These are phyloP conservation scores for Nannochloris sp. DNA, from an alignment of 139 green algal genomes.

Conservation along the genomic window DNA sequence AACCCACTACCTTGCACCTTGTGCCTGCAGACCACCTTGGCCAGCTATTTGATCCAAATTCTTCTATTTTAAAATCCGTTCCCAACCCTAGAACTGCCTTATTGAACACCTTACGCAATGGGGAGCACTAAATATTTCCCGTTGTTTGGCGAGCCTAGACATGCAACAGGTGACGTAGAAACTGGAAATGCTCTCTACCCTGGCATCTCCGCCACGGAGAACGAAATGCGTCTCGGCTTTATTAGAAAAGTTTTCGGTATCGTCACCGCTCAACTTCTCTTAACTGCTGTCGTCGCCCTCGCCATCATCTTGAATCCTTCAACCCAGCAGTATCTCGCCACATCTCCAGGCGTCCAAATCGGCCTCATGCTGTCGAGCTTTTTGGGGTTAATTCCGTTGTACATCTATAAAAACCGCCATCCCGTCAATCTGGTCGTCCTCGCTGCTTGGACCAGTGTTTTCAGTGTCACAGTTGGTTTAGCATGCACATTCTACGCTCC, in stretches of 20 bases:
- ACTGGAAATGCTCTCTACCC: conserved; percentile 24
- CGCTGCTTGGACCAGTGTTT: conserved; percentile 21
- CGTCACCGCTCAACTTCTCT: conserved; percentile 36
- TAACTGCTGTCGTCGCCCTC: conserved; percentile 32
- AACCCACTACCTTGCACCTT: background rate
- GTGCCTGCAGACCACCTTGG: background rate
- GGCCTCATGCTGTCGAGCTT: conserved; percentile 6
- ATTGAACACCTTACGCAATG: too few species aligned
- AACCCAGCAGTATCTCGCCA: conserved; percentile 22
- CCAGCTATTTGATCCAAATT: background rate
- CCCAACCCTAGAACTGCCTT: background rate
- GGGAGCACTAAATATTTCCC: background rate
- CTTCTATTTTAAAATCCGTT: background rate
- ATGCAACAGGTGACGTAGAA: conserved; percentile 8
- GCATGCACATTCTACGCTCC: conserved; percentile 40
- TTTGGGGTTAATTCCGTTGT: conserved; percentile 8
- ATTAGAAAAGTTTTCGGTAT: conserved; percentile 61
- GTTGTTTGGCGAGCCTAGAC: background rate
- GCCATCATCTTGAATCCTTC: conserved; percentile 27
- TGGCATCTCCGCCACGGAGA: conserved; percentile 28
- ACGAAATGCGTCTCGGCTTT: conserved; percentile 48
- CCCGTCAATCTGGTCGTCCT: conserved; percentile 58
- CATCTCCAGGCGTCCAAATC: conserved; percentile 20
- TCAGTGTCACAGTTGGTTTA: conserved; percentile 34
- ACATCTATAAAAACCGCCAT: conserved; percentile 48